A percentile compares a stretch with the other conserved stretches of the same genome.
Conservation (phyloP, 202 grass and related monocot species). For the Zoysia matrella region DNA sequence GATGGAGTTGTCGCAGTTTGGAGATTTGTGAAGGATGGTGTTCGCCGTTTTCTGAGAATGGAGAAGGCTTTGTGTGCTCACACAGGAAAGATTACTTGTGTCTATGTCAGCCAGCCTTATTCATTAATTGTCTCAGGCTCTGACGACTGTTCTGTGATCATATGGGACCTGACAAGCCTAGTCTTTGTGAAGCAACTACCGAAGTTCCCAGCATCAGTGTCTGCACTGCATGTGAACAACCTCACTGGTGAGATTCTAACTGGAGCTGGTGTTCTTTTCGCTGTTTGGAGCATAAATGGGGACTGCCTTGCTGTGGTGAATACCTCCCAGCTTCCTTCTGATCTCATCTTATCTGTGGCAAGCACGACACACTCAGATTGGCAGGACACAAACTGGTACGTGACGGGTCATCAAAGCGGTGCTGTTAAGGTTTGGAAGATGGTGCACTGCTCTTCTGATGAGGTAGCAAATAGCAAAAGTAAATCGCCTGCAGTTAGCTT, state of each 20-base stretch:
- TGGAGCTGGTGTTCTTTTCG: slow-evolving; percentile 88
- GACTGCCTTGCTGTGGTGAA: slow-evolving; percentile 95
- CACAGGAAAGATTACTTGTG: slow-evolving; percentile 86
- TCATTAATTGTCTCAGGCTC: slow-evolving; percentile 95
- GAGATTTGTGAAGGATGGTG: slow-evolving; percentile 90
- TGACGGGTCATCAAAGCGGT: slow-evolving; percentile 97
- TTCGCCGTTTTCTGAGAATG: slow-evolving; percentile 62
- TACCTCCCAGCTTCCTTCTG: slow-evolving; percentile 96
- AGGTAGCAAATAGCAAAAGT: slow-evolving; percentile 57
- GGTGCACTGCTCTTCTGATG: slow-evolving; percentile 85
- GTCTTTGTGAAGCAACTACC: slow-evolving; percentile 97
- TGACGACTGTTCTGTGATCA: slow-evolving; percentile 90
- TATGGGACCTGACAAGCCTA: slow-evolving; percentile 93
- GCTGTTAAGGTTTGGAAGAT: slow-evolving; percentile 99
- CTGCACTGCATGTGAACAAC: slow-evolving; percentile 89
- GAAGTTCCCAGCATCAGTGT: slow-evolving; percentile 82
- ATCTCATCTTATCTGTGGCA: slow-evolving; percentile 92
- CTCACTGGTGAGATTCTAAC: slow-evolving; percentile 90
- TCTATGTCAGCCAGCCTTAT: slow-evolving; percentile 95
- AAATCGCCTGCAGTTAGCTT: slow-evolving; percentile 53
- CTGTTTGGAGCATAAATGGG: slow-evolving; percentile 92
- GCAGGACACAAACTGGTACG: slow-evolving; percentile 94
- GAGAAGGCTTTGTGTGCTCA: slow-evolving; percentile 87
- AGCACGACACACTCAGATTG: slow-evolving; percentile 83
- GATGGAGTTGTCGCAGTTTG: slow-evolving; percentile 91